A percentile compares a stretch with the other conserved stretches of the same genome.
Evolutionary conservation across 208 protist species (phyloP).

Genomic region (Crithidia sp.): DNA sequence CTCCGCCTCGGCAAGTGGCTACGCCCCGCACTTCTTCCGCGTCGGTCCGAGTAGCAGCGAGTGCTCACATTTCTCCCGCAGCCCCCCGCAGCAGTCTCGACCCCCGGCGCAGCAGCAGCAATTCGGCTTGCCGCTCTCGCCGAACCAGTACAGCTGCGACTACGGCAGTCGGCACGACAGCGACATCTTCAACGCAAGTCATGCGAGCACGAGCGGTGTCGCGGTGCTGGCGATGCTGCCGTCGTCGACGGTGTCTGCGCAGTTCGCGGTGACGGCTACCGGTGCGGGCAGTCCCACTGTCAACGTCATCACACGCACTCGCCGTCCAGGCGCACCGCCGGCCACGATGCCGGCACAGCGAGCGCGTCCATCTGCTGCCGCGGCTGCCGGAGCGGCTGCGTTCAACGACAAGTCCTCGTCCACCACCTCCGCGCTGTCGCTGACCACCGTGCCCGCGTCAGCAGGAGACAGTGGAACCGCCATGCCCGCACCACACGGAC

Average conservation of each 20-base stretch:
- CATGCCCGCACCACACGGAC: constrained; percentile 1
- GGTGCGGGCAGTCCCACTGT: background rate
- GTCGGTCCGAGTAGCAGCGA: background rate
- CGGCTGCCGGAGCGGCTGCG: background rate
- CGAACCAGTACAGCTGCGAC: background rate
- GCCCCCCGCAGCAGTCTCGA: background rate
- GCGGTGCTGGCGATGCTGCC: background rate
- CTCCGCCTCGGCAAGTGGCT: too few relatives aligned
- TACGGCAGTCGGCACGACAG: constrained; percentile 5
- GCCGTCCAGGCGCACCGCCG: background rate
- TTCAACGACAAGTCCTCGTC: constrained; percentile 9
- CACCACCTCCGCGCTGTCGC: constrained; percentile 7
- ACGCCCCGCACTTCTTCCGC: too few relatives aligned
- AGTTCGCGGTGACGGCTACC: too few relatives aligned
- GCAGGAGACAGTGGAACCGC: background rate
- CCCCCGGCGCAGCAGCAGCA: constrained; percentile 6
- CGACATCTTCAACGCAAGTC: constrained; percentile 6
- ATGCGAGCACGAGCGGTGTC: background rate
- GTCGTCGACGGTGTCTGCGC: background rate
- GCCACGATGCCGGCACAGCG: background rate
- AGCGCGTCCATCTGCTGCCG: too few relatives aligned
- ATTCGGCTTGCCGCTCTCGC: background rate
- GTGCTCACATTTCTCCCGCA: constrained; percentile 4
- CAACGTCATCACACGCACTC: constrained; percentile 16
- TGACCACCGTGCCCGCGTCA: constrained; percentile 2